Conservation (phyloP, 768 basidiomycete genomes). For the Gloeophyllum trabeum region DNA sequence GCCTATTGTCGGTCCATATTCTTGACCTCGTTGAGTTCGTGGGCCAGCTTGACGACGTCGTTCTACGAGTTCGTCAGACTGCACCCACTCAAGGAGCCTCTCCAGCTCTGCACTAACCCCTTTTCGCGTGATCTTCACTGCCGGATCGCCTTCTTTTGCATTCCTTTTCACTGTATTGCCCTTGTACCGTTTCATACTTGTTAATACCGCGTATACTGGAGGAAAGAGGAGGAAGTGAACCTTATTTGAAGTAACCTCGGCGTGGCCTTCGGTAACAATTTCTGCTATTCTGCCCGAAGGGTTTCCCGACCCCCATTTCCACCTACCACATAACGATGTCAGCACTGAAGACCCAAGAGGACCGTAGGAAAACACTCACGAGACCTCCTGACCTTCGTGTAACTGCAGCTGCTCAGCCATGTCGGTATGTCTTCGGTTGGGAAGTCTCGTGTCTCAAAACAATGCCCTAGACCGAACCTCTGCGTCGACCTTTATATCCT, state of each 20-base stretch:
- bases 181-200: no score
- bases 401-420: not conserved
- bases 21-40: conserved; percentile 34
- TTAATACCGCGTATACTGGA: no score
- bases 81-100: not conserved
- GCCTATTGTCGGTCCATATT: no score
- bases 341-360: not conserved
- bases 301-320: conserved; percentile 22
- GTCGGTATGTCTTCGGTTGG: no score
- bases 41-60: conserved; percentile 38
- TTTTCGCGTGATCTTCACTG: conserved; percentile 31
- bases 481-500: no score
- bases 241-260: conserved; percentile 34
- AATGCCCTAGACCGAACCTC: no score
- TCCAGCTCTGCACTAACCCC: conserved; percentile 23
- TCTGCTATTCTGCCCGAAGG: conserved; percentile 24
- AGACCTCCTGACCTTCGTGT: not conserved
- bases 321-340: conserved; percentile 14
- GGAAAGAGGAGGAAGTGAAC: conserved; percentile 13
- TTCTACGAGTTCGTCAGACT: conserved; percentile 20
- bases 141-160: conserved; percentile 34
- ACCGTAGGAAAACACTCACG: not conserved
- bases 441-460: no score
- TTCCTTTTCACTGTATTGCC: conserved; percentile 32
- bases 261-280: conserved; percentile 30